Evolutionary conservation across 352 stramenopile genomes (phyloP).

Genomic region (Peronospora belbahrii): DNA sequence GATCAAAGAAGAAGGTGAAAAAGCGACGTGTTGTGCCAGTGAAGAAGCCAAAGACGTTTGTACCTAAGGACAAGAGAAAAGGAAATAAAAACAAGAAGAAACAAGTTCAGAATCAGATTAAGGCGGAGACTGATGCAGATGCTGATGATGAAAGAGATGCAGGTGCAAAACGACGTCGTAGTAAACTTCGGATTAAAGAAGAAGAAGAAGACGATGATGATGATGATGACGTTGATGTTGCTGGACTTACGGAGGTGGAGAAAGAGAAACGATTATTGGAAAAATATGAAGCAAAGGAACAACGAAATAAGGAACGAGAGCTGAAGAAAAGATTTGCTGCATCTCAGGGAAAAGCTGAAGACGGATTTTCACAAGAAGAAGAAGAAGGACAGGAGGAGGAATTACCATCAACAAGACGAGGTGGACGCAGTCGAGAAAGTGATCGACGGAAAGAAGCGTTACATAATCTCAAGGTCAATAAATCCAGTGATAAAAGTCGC

Average conservation of each 20-base stretch:
- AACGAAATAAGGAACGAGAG: conserved; percentile 75
- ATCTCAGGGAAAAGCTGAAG: conserved; percentile 35
- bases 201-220: conserved; percentile 37
- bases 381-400: conserved; percentile 35
- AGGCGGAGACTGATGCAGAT: conserved; percentile 42
- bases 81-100: conserved; percentile 27
- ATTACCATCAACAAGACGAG: conserved; percentile 37
- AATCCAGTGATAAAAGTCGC: conserved; percentile 58
- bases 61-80: conserved; percentile 25
- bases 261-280: conserved; percentile 83
- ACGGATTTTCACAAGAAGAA: conserved; percentile 32
- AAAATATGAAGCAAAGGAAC: conserved; percentile 79
- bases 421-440: conserved; percentile 50
- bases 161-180: conserved; percentile 13
- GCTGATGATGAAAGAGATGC: conserved; percentile 51
- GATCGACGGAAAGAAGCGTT: conserved; percentile 75
- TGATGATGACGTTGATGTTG: conserved; percentile 53
- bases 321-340: conserved; percentile 74
- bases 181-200: conserved; percentile 32
- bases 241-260: conserved; percentile 76
- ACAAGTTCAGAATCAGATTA: conserved; percentile 27
- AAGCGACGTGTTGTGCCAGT: conserved; percentile 27
- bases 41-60: conserved; percentile 31
- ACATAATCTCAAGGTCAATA: conserved; percentile 71
- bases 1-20: conserved; percentile 49